phyloP scores from a whole-genome alignment of 169 alveolate species.

The Plasmodium malariae region DNA sequence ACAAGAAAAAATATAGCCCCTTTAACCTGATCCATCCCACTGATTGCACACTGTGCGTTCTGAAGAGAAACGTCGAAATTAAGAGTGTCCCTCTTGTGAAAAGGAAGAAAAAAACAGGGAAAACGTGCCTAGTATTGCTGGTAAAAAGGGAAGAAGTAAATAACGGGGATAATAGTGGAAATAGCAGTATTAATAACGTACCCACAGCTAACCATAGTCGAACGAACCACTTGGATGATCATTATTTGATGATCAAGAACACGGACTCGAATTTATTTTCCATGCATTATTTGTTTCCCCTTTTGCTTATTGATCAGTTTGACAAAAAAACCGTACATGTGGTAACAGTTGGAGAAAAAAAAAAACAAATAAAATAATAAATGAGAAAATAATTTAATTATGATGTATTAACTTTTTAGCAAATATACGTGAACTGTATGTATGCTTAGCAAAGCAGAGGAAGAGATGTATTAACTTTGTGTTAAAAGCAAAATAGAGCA shows the following conservation, averaged over 20 bases:
- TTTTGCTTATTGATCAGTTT: slow-evolving; percentile 45
- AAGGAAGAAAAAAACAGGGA: slow-evolving; percentile 51
- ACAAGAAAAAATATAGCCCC: slow-evolving; percentile 12
- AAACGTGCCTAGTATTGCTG: slow-evolving; percentile 47
- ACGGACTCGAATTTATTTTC: slow-evolving; percentile 59
- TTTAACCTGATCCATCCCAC: slow-evolving; percentile 27
- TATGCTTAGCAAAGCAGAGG: too few relatives aligned
- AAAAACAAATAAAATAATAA: not conserved
- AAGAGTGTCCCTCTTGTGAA: slow-evolving; percentile 44
- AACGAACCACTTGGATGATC: slow-evolving; percentile 2
- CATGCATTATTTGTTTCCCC: slow-evolving; percentile 69
- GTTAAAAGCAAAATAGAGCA: too few relatives aligned
- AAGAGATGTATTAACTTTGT: too few relatives aligned
- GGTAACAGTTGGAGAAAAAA: slow-evolving; percentile 9
- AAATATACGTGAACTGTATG: too few relatives aligned
- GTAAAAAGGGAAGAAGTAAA: slow-evolving; percentile 8
- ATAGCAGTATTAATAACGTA: slow-evolving; percentile 7
- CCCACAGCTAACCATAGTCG: slow-evolving; percentile 9
- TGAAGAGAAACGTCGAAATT: slow-evolving; percentile 62
- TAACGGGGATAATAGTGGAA: not conserved
- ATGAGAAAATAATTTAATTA: too few relatives aligned
- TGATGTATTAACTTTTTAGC: too few relatives aligned
- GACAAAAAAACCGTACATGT: not conserved
- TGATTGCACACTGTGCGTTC: slow-evolving; percentile 42
- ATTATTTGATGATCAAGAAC: slow-evolving; percentile 67